phyloP scores from a whole-genome alignment of 345 rosid genomes.

The Eucalyptus dawsonii region DNA sequence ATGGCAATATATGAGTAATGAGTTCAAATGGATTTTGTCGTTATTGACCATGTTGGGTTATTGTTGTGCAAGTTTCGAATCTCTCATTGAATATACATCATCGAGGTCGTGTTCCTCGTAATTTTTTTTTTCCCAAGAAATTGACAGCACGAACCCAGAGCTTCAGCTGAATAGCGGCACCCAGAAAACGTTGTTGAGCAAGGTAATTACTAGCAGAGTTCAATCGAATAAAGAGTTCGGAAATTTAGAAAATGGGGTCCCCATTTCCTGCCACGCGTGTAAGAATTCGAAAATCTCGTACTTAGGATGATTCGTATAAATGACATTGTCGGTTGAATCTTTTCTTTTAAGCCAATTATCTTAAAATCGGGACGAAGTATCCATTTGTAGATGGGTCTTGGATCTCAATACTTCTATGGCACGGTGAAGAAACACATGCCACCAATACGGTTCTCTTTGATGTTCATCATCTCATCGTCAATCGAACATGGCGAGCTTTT shows the following conservation, averaged over 20 bases:
- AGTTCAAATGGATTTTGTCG: background rate
- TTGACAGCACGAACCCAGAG: background rate
- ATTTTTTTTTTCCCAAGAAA: background rate
- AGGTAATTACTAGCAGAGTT: background rate
- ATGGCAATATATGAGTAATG: background rate
- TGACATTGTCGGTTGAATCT: background rate
- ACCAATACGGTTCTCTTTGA: background rate
- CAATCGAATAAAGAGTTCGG: background rate
- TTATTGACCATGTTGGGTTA: background rate
- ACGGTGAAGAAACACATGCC: background rate
- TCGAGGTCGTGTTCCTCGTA: background rate
- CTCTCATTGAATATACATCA: background rate
- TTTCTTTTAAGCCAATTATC: background rate
- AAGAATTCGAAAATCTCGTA: background rate
- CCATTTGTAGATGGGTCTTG: background rate
- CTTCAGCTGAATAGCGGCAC: background rate
- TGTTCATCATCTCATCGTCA: background rate
- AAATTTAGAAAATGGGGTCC: background rate
- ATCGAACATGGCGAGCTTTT: background rate
- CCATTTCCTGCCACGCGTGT: background rate
- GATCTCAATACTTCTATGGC: background rate
- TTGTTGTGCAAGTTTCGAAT: background rate
- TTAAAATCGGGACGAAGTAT: background rate
- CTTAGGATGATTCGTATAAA: background rate
- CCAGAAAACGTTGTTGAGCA: background rate